Conservation (phyloP, 805 yeast species). For the Monosporozyma solicola region DNA sequence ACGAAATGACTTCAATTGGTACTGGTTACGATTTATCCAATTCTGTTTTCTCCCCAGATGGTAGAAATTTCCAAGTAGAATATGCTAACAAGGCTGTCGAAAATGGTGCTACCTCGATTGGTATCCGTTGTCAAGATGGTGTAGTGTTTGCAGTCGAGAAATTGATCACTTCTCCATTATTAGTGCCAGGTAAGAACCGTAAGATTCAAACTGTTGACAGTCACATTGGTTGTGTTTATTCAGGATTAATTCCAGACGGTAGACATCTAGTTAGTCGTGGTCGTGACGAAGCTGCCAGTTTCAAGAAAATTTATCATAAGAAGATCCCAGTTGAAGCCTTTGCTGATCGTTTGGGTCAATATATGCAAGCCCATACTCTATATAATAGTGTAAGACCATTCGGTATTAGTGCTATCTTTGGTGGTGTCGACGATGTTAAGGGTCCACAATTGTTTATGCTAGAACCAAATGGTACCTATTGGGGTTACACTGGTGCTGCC, state of each 20-base stretch:
- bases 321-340: conserved; percentile 74
- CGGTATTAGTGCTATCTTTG: conserved; percentile 86
- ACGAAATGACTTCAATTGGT: conserved; percentile 76
- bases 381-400: conserved; percentile 97
- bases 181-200: conserved; percentile 82
- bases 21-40: conserved; percentile 98
- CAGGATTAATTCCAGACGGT: conserved; percentile 95
- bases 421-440: conserved; percentile 80
- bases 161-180: conserved; percentile 71
- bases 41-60: conserved; percentile 83
- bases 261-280: conserved; percentile 87
- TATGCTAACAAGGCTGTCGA: conserved; percentile 97
- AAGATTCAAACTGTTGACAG: conserved; percentile 89
- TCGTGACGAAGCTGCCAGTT: conserved; percentile 79
- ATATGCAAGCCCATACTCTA: conserved; percentile 90
- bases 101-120: conserved; percentile 92
- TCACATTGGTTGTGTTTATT: conserved; percentile 89
- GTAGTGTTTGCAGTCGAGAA: conserved; percentile 97
- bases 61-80: conserved; percentile 94
- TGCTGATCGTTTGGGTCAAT: conserved; percentile 79
- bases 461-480: conserved; percentile 93
- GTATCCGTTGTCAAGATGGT: conserved; percentile 87
- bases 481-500: conserved; percentile 98
- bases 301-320: conserved; percentile 66
- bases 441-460: conserved; percentile 94